Conservation (phyloP, 768 basidiomycete genomes). For the Phanerochaete carnosa region DNA sequence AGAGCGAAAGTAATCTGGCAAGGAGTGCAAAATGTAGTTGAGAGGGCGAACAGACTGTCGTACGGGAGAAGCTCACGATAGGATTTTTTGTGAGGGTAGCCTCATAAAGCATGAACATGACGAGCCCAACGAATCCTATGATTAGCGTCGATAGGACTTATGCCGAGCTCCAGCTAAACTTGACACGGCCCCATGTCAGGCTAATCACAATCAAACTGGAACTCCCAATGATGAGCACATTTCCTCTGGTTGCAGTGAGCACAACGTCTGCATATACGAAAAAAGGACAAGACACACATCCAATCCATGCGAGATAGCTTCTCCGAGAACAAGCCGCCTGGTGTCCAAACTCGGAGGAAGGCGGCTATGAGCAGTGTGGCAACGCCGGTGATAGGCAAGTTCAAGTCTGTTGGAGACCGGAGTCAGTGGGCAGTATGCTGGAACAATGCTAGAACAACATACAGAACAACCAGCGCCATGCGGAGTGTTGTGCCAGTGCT, state of each 20-base stretch:
- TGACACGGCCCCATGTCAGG: conserved; percentile 31
- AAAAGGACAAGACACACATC: conserved; percentile 17
- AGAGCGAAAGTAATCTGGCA: conserved; percentile 1
- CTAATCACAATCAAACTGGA: conserved; percentile 15
- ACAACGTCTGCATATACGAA: not conserved
- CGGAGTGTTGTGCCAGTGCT: conserved; percentile 18
- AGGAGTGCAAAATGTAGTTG: too few species aligned
- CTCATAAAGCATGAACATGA: conserved; percentile 30
- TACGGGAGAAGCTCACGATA: conserved; percentile 12
- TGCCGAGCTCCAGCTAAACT: conserved; percentile 30
- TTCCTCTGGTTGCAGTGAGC: conserved; percentile 17
- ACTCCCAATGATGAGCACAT: conserved; percentile 18
- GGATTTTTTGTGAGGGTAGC: conserved; percentile 19
- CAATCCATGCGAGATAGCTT: conserved; percentile 26
- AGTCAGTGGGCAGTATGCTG: not conserved
- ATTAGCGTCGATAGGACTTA: conserved; percentile 34
- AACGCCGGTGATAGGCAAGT: conserved; percentile 21
- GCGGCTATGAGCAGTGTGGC: conserved; percentile 13
- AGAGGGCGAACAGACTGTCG: not conserved
- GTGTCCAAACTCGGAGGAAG: conserved; percentile 16
- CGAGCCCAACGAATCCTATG: conserved; percentile 30
- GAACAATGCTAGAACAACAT: not conserved
- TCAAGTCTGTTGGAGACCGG: conserved; percentile 13
- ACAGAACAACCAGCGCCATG: conserved; percentile 31
- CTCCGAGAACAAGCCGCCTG: conserved; percentile 10